phyloP scores from a whole-genome alignment of 2,329 filamentous ascomycete species.

The Beauveria medogensis region DNA sequence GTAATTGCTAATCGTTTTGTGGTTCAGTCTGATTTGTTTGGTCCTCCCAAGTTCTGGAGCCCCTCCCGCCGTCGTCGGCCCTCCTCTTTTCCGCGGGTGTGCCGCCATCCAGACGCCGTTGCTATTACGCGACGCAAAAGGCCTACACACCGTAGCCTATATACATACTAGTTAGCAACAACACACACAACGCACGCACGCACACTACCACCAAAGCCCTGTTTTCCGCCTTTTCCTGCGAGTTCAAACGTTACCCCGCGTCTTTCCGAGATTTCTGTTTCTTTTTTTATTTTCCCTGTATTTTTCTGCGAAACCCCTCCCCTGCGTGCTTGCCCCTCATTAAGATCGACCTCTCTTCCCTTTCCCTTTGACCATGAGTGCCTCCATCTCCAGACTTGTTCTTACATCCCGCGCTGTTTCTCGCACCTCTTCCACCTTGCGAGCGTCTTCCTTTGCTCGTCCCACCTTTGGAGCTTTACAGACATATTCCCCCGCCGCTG shows the following conservation, averaged over 20 bases:
- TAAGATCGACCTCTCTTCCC: background rate
- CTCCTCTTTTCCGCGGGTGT: background rate
- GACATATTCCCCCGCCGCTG: constrained; percentile 58
- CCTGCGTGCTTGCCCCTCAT: background rate
- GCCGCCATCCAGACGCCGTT: constrained; percentile 1
- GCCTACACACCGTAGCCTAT: constrained; percentile 4
- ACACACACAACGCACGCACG: background rate
- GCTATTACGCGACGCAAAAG: constrained; percentile 6
- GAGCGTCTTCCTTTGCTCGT: constrained; percentile 23
- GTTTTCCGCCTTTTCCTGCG: background rate
- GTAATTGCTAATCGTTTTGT: constrained; percentile 10
- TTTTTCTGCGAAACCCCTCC: background rate
- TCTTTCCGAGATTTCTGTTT: constrained; percentile 8
- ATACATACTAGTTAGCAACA: background rate
- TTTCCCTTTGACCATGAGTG: constrained; percentile 2
- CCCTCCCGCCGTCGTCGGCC: background rate
- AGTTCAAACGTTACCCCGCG: constrained; percentile 4
- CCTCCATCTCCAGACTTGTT: constrained; percentile 3
- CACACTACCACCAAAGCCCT: background rate
- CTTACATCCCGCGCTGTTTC: constrained; percentile 12
- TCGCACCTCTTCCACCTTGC: constrained; percentile 20
- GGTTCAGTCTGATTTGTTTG: background rate
- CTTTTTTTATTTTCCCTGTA: background rate
- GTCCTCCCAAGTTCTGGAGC: background rate
- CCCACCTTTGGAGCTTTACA: constrained; percentile 32